These are phyloP conservation scores for Mycosphaerella sp. DNA, from an alignment of 2,329 filamentous ascomycete species.

Conservation along the genomic window DNA sequence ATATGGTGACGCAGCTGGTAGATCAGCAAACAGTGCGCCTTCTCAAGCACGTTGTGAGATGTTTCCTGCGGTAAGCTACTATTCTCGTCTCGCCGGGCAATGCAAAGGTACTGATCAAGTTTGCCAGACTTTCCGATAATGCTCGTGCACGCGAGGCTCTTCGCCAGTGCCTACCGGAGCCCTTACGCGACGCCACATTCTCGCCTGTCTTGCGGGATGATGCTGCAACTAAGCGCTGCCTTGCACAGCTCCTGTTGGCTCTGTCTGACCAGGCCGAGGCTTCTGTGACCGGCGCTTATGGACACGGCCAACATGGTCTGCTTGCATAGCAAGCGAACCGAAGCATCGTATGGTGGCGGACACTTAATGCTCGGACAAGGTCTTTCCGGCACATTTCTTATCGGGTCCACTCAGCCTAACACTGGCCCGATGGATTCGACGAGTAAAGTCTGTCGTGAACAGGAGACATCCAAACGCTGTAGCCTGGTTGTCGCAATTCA, in stretches of 20 bases:
- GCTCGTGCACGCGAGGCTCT: constrained; percentile 90
- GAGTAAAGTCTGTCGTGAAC: too few relatives aligned
- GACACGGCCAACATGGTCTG: constrained; percentile 6
- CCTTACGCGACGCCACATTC: constrained; percentile 97
- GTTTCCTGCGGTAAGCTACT: constrained; percentile 74
- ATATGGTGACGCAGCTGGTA: constrained; percentile 96
- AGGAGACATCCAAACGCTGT: too few relatives aligned
- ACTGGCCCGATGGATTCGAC: too few relatives aligned
- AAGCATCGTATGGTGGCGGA: too few relatives aligned
- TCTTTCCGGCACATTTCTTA: background rate
- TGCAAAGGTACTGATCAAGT: constrained; percentile 4
- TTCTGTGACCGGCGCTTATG: constrained; percentile 6
- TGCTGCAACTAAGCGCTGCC: constrained; percentile 92
- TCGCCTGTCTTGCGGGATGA: constrained; percentile 94
- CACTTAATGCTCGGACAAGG: background rate
- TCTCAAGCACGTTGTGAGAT: constrained; percentile 94
- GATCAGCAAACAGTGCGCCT: constrained; percentile 95
- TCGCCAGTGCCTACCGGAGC: constrained; percentile 91
- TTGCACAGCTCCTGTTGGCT: constrained; percentile 95
- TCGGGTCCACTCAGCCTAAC: too few relatives aligned
- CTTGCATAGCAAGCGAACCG: background rate
- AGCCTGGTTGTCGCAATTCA: too few relatives aligned
- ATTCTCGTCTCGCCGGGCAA: background rate
- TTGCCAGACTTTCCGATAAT: constrained; percentile 81
- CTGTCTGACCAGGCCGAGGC: constrained; percentile 60